Evolutionary conservation across 2,329 filamentous ascomycete species (phyloP), one percentile per base, ranked within the genome.

Genomic region (Neurospora crassa): DNA sequence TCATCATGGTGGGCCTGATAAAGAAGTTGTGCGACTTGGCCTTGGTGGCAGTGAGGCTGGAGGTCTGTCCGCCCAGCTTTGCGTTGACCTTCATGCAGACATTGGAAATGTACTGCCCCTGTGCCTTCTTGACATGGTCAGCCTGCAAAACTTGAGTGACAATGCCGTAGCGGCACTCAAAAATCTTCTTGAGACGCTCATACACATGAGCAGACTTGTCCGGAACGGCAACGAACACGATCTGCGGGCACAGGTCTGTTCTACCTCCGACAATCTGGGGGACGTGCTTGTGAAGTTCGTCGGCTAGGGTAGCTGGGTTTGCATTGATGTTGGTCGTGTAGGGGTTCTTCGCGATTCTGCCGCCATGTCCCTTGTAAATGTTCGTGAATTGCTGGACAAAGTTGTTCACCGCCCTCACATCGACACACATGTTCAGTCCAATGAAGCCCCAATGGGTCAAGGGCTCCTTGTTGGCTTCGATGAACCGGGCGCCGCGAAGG

Each of bases 11-110:
- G 0, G 89, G 86, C 0, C 77, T 78, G 1, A 78, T 78, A 75
- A 86, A 87, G 73, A 83, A 84, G 2, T 77, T 68, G 68, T 80
- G 77, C 81, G 67, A 14, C 81, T 77, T 76, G 80, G 68, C 81
- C 77, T 76, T 80, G 69, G 74, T 78, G 45, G 77, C 47, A 53
- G 47, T 73, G 10, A 83, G 78, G 67, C 79, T 84, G 69, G 83
- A 90, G 0, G 93, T 97, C 0, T 88, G 87, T 6, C 96, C 96
- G 16, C 96, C 96, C 2, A 99, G 87, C 83, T 99, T 99, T 3
- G 93, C 92, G 76, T 99, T 98, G 75, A 99, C 89, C 83, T 99
- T 99, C 93, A 99, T 96, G 74, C 90, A 88, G 0, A 99, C 93
- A 73, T 99, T 99, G 0, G 92, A 96, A 77, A 92, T 91, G 81